phyloP scores from a whole-genome alignment of 805 yeast genomes.

The Candida parachauliodes region DNA sequence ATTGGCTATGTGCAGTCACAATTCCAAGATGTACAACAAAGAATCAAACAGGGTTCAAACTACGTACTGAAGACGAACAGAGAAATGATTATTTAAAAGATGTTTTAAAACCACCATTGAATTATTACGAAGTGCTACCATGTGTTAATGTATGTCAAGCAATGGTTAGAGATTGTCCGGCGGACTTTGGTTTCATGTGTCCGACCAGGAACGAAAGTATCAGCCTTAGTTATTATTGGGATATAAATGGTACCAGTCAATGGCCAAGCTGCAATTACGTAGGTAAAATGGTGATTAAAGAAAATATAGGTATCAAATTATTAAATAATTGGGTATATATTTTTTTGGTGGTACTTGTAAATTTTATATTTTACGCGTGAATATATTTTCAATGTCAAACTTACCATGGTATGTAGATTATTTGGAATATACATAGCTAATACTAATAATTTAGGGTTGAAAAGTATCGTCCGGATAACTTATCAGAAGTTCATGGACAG shows the following conservation, averaged over 20 bases:
- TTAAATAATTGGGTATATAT: slow-evolving; percentile 14
- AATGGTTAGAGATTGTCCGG: slow-evolving; percentile 80
- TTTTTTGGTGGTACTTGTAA: slow-evolving; percentile 7
- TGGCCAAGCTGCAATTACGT: slow-evolving; percentile 37
- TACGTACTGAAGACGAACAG: slow-evolving; percentile 37
- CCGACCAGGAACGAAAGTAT: slow-evolving; percentile 46
- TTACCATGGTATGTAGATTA: too few species aligned
- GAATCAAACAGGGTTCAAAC: slow-evolving; percentile 40
- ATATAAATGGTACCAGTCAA: slow-evolving; percentile 16
- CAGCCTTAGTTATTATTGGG: slow-evolving; percentile 43
- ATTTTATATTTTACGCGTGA: slow-evolving; percentile 5
- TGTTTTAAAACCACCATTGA: slow-evolving; percentile 47
- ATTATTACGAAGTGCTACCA: slow-evolving; percentile 80
- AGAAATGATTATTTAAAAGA: slow-evolving; percentile 59
- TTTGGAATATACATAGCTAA: too few species aligned
- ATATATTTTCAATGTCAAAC: not conserved
- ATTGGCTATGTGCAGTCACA: slow-evolving; percentile 87
- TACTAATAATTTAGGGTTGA: too few species aligned
- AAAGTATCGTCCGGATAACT: slow-evolving; percentile 81
- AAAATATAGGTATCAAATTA: slow-evolving; percentile 8
- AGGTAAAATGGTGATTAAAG: slow-evolving; percentile 17
- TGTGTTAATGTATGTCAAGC: slow-evolving; percentile 78
- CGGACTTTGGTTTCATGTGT: slow-evolving; percentile 70
- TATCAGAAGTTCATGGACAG: slow-evolving; percentile 92
- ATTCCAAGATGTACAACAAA: slow-evolving; percentile 80